Evolutionary conservation across 805 yeast species (phyloP).

Genomic region (Metschnikowia gelsemii): DNA sequence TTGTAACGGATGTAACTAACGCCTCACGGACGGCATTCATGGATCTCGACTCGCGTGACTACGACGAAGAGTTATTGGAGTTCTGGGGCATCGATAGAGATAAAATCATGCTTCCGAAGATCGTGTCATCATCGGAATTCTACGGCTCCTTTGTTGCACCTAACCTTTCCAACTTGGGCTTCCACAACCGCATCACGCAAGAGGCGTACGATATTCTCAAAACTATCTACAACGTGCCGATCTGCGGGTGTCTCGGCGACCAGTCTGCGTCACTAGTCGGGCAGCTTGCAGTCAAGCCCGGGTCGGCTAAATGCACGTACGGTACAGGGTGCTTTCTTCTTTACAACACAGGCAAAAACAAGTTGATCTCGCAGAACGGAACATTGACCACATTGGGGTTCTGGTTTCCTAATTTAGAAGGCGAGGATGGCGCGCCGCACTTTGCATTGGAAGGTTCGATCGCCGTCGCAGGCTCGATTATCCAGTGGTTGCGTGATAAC

Average conservation of each 20-base stretch:
- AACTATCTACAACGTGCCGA: slow-evolving; percentile 61
- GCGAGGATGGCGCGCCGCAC: slow-evolving; percentile 57
- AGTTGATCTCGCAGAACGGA: slow-evolving; percentile 74
- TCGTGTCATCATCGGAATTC: slow-evolving; percentile 72
- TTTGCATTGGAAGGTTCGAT: slow-evolving; percentile 94
- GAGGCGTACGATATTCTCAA: slow-evolving; percentile 51
- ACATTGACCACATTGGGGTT: slow-evolving; percentile 86
- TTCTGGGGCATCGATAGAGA: slow-evolving; percentile 78
- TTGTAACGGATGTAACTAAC: slow-evolving; percentile 84
- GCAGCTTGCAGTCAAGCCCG: slow-evolving; percentile 78
- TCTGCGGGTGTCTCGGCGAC: slow-evolving; percentile 90
- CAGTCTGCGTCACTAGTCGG: slow-evolving; percentile 94
- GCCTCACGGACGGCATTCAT: slow-evolving; percentile 90
- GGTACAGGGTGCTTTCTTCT: slow-evolving; percentile 94
- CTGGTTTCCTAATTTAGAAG: slow-evolving; percentile 72
- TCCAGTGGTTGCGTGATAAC: slow-evolving; percentile 93
- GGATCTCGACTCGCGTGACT: slow-evolving; percentile 72
- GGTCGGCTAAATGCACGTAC: slow-evolving; percentile 91
- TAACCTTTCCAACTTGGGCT: slow-evolving; percentile 49
- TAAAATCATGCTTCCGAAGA: slow-evolving; percentile 67
- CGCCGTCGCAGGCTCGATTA: slow-evolving; percentile 92
- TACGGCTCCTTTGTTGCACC: slow-evolving; percentile 74
- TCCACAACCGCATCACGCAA: slow-evolving; percentile 50
- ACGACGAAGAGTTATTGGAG: slow-evolving; percentile 70
- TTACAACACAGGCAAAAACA: slow-evolving; percentile 78